These are phyloP conservation scores for Thermoascus crustaceus DNA, from an alignment of 2,329 filamentous ascomycete species.

Conservation along the genomic window DNA sequence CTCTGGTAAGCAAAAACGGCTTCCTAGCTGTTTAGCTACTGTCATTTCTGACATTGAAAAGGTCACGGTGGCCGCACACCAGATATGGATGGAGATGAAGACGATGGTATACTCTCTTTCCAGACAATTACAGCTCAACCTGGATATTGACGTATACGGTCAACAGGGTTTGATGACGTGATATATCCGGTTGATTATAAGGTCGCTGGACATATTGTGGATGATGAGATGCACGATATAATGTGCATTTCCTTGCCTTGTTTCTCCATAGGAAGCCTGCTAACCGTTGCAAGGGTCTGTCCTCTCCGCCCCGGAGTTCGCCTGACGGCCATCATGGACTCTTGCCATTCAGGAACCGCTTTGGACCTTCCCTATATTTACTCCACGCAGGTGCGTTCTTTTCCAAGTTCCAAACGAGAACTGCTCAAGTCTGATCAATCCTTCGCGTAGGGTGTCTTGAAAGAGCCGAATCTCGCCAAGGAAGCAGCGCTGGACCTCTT, in stretches of 20 bases:
- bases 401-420: background rate
- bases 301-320: conserved; percentile 81
- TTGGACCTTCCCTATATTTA: conserved; percentile 62
- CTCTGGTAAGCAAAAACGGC: conserved; percentile 54
- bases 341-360: conserved; percentile 59
- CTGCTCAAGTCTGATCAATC: background rate
- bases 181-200: conserved; percentile 71
- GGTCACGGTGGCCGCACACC: conserved; percentile 68
- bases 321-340: conserved; percentile 60
- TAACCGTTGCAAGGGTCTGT: conserved; percentile 45
- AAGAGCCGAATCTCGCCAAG: conserved; percentile 60
- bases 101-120: conserved; percentile 47
- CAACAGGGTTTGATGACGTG: conserved; percentile 59
- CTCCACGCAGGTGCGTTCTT: conserved; percentile 43
- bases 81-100: conserved; percentile 66
- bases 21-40: background rate
- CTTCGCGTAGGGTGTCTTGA: conserved; percentile 46
- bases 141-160: background rate
- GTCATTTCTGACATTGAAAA: conserved; percentile 18
- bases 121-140: background rate
- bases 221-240: conserved; percentile 68
- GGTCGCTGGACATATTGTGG: conserved; percentile 62
- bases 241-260: conserved; percentile 35
- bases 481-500: conserved; percentile 57
- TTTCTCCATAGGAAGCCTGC: too few relatives aligned